Evolutionary conservation across 2,329 filamentous ascomycete genomes (phyloP).

Genomic region (Aplosporella prunicola): DNA sequence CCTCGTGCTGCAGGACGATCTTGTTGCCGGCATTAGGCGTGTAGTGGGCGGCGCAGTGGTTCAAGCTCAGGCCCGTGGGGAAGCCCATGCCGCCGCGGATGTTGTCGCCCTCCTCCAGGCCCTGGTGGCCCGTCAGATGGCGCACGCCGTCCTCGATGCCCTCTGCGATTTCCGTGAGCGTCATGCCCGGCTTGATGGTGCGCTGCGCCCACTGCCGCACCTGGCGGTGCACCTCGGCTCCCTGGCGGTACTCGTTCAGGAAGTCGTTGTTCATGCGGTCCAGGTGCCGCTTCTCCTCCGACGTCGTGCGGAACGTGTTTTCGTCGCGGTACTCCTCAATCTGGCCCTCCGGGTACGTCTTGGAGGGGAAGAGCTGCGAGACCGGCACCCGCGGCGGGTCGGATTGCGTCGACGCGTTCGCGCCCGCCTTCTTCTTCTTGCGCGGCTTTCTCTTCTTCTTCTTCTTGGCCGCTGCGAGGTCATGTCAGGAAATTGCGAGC

Average conservation of each 20-base stretch:
- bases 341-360: conserved; percentile 66
- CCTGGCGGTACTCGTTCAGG: conserved; percentile 70
- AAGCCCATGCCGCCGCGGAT: conserved; percentile 77
- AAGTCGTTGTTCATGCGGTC: conserved; percentile 74
- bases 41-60: conserved; percentile 79
- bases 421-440: conserved; percentile 35
- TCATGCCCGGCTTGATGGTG: conserved; percentile 71
- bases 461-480: conserved; percentile 54
- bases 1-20: conserved; percentile 52
- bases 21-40: conserved; percentile 84
- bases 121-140: conserved; percentile 65
- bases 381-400: conserved; percentile 65
- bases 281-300: conserved; percentile 74
- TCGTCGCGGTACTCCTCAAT: conserved; percentile 70
- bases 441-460: conserved; percentile 64
- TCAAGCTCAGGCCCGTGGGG: conserved; percentile 72
- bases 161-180: conserved; percentile 71
- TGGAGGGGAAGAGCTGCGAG: conserved; percentile 62
- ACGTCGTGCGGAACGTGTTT: conserved; percentile 69
- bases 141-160: conserved; percentile 80
- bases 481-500: conserved; percentile 7
- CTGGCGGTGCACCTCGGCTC: conserved; percentile 81
- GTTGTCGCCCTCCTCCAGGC: conserved; percentile 68
- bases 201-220: conserved; percentile 76
- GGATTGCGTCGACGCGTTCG: conserved; percentile 55